Percentiles rank a stretch among this genome's conserved stretches.
Conservation (phyloP, 2,329 filamentous ascomycete species). For the Pseudogymnoascus sp. region DNA sequence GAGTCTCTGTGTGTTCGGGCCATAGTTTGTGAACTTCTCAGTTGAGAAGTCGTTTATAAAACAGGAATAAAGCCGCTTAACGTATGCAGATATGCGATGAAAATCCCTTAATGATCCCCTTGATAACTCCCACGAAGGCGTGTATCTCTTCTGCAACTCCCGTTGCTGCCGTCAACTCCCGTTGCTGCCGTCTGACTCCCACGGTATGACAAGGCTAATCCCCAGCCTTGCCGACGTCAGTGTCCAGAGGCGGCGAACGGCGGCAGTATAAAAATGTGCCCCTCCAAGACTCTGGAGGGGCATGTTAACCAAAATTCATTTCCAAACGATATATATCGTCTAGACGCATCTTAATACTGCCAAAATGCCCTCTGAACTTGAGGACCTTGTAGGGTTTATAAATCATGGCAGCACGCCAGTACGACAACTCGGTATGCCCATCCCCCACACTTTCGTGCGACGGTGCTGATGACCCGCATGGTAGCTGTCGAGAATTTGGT, state of each 20-base stretch:
- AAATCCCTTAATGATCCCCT: neutral
- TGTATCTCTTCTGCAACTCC: neutral
- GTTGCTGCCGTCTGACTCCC: neutral
- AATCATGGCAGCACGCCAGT: conserved; percentile 88
- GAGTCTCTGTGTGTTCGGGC: too few species aligned
- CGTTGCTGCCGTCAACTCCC: neutral
- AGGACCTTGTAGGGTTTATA: conserved; percentile 91
- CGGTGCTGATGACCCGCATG: conserved; percentile 17
- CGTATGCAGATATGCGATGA: neutral
- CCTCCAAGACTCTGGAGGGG: neutral
- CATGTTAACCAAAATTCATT: neutral
- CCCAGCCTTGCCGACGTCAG: conserved; percentile 4
- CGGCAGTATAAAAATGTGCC: conserved; percentile 6
- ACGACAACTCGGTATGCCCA: conserved; percentile 60
- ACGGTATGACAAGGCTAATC: neutral
- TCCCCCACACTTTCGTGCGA: conserved; percentile 6
- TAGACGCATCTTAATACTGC: neutral
- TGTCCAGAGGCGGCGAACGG: neutral
- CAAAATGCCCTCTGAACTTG: conserved; percentile 65
- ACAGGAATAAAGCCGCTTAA: neutral
- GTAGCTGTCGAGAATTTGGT: conserved; percentile 77
- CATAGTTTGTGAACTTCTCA: neutral
- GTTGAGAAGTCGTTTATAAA: neutral
- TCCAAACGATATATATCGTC: neutral
- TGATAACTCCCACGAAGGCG: neutral